These are phyloP conservation scores for Magnolia changhungtana DNA, from an alignment of 164 flowering plant genomes.

Conservation along the genomic window DNA sequence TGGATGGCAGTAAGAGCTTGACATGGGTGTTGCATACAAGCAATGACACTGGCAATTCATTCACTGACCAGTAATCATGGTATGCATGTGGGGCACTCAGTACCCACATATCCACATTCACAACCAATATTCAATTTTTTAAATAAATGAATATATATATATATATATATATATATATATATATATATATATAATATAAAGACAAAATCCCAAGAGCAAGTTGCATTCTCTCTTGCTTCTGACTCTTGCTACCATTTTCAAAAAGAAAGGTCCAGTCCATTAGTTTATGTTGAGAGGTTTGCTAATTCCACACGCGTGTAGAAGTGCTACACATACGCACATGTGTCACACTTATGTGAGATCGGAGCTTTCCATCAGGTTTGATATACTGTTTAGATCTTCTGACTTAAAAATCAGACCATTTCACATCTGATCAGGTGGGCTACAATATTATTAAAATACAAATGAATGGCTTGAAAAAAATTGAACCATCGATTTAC, in stretches of 20 bases:
- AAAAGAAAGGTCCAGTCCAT: conserved; percentile 1
- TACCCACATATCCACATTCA: conserved; percentile 11
- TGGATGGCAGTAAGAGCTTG: neutral
- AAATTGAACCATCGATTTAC: too few relatives aligned
- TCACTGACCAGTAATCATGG: conserved; percentile 16
- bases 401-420: too few relatives aligned
- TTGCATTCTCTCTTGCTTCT: conserved; percentile 12
- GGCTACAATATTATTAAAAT: too few relatives aligned
- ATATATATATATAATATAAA: neutral
- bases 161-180: too few relatives aligned
- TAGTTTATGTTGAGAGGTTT: neutral
- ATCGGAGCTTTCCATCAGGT: too few relatives aligned
- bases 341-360: too few relatives aligned
- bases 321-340: too few relatives aligned
- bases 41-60: conserved; percentile 11
- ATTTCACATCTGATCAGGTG: too few relatives aligned
- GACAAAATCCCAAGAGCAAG: conserved; percentile 11
- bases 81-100: conserved; percentile 18
- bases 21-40: conserved; percentile 9
- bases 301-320: too few relatives aligned
- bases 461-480: too few relatives aligned
- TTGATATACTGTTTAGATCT: too few relatives aligned
- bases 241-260: conserved; percentile 10
- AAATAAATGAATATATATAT: neutral
- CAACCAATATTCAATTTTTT: conserved; percentile 1